Conservation (phyloP, 768 basidiomycete species). For the Boletus insuetus region DNA sequence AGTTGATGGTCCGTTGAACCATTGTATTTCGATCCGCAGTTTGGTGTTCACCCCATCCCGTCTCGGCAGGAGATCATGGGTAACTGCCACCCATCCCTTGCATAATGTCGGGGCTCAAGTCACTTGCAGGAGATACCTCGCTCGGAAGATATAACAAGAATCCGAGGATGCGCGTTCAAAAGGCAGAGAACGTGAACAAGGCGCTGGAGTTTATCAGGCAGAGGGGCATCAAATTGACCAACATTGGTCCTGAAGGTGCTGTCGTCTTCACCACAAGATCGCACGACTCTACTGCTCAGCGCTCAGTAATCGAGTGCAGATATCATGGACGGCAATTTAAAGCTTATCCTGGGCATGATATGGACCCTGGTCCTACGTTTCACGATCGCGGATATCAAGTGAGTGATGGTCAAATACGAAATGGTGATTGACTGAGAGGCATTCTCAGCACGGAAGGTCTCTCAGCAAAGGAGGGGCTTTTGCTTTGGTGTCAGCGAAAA, state of each 20-base stretch:
- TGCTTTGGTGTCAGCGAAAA: constrained; percentile 98
- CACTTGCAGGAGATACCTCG: constrained; percentile 70
- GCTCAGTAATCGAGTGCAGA: constrained; percentile 46
- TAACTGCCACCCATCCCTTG: constrained; percentile 26
- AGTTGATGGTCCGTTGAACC: constrained; percentile 70
- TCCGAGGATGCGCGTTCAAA: constrained; percentile 91
- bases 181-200: constrained; percentile 97
- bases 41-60: neutral
- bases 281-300: constrained; percentile 1
- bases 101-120: constrained; percentile 6
- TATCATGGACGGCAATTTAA: constrained; percentile 98
- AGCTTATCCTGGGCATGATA: constrained; percentile 98
- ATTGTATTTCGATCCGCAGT: neutral
- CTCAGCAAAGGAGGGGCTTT: constrained; percentile 95
- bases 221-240: constrained; percentile 91
- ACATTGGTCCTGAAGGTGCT: constrained; percentile 93
- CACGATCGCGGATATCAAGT: constrained; percentile 98
- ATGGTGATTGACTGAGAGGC: constrained; percentile 9
- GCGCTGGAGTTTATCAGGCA: constrained; percentile 95
- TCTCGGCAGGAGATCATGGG: constrained; percentile 91
- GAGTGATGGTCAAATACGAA: constrained; percentile 23
- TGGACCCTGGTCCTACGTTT: constrained; percentile 98
- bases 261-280: neutral
- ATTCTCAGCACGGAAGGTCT: constrained; percentile 86
- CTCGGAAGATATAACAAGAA: constrained; percentile 91